phyloP scores from a whole-genome alignment of 352 stramenopile species.

The Halophytophthora polymorphica region DNA sequence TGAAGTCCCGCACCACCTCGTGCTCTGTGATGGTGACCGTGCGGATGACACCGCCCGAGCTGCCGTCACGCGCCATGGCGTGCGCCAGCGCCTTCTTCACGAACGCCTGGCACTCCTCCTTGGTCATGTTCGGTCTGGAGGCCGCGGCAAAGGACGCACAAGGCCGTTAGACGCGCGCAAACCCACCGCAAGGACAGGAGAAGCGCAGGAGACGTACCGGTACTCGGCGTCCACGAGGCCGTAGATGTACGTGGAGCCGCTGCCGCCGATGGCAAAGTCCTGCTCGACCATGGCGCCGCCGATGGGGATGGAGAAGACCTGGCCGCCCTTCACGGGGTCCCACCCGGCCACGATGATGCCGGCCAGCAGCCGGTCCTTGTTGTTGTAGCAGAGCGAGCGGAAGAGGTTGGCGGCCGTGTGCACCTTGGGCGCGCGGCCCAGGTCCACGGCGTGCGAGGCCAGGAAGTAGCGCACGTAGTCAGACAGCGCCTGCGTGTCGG shows the following conservation, averaged over 20 bases:
- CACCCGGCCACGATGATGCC: constrained; percentile 98
- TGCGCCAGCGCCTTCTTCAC: constrained; percentile 95
- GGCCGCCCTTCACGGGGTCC: constrained; percentile 94
- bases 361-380: constrained; percentile 95
- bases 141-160: not conserved
- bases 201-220: constrained; percentile 60
- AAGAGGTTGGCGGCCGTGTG: constrained; percentile 98
- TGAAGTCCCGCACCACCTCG: constrained; percentile 91
- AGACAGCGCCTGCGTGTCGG: constrained; percentile 94
- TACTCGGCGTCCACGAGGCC: constrained; percentile 95
- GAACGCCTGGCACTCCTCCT: constrained; percentile 94
- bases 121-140: constrained; percentile 91
- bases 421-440: constrained; percentile 93
- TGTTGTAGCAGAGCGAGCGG: constrained; percentile 95
- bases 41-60: constrained; percentile 97
- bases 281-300: constrained; percentile 96
- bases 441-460: constrained; percentile 66
- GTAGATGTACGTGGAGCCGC: constrained; percentile 98
- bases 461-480: constrained; percentile 86
- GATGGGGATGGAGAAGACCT: constrained; percentile 96
- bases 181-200: too few species aligned
- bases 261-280: constrained; percentile 96
- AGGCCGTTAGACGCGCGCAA: not conserved
- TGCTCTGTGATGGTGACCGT: constrained; percentile 93
- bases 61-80: constrained; percentile 98